A percentile compares a stretch with the other conserved stretches of the same genome.
phyloP scores from a whole-genome alignment of 495 filamentous ascomycete genomes.

The Elaphomyces granulatus region DNA sequence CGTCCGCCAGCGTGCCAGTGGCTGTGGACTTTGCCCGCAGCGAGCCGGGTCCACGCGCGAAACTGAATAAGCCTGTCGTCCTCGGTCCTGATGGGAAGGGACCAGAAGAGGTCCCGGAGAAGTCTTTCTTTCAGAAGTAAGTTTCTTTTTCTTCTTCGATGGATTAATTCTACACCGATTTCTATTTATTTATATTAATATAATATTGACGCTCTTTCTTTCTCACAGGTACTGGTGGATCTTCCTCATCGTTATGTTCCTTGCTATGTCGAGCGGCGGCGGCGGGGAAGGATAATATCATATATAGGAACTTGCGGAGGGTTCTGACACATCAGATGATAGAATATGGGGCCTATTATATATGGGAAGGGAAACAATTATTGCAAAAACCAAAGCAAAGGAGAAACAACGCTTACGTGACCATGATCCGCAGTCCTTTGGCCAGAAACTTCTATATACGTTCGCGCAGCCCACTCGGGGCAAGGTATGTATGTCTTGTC shows the following conservation, averaged over 20 bases:
- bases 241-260: slow-evolving; percentile 26
- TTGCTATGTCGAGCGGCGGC: slow-evolving; percentile 30
- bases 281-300: too few species aligned
- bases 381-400: too few species aligned
- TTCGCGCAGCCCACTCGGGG: too few species aligned
- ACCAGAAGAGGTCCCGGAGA: slow-evolving; percentile 24
- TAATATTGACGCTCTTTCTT: not conserved
- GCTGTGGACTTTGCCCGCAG: slow-evolving; percentile 17
- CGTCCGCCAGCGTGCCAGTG: slow-evolving; percentile 6
- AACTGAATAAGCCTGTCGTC: slow-evolving; percentile 29
- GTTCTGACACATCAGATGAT: too few species aligned
- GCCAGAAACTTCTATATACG: too few species aligned
- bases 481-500: too few species aligned
- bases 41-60: slow-evolving; percentile 21
- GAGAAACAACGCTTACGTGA: too few species aligned
- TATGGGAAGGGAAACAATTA: too few species aligned
- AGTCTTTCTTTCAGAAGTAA: slow-evolving; percentile 35
- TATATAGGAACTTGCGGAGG: too few species aligned
- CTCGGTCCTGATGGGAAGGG: slow-evolving; percentile 25
- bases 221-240: slow-evolving; percentile 34
- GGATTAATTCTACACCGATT: too few species aligned
- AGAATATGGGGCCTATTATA: too few species aligned
- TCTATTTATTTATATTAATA: not conserved
- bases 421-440: too few species aligned
- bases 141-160: slow-evolving; percentile 7